Percentiles rank a stretch among this genome's conserved stretches.
Conservation (phyloP, 495 filamentous ascomycete genomes). For the Aspergillus avenaceus region DNA sequence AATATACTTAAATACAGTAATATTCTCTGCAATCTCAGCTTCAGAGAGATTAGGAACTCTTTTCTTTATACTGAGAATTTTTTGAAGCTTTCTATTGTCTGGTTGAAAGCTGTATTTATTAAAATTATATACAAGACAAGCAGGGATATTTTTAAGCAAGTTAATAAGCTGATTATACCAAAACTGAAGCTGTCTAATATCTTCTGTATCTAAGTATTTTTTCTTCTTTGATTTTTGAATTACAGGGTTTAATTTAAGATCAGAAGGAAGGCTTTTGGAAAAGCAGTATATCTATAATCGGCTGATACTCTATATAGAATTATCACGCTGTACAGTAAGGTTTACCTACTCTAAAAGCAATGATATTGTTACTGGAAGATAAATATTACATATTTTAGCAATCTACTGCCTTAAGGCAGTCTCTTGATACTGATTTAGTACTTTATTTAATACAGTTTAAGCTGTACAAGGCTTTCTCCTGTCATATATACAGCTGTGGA, state of each 20-base stretch:
- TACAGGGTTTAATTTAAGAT: not conserved
- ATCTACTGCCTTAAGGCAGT: not conserved
- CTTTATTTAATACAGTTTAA: not conserved
- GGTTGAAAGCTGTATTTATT: not conserved
- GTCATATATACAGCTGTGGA: not conserved
- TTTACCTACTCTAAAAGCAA: not conserved
- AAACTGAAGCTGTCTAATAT: not conserved
- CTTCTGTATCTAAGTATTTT: not conserved
- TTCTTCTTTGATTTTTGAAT: not conserved
- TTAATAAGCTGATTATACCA: not conserved
- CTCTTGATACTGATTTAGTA: slow-evolving; percentile 1
- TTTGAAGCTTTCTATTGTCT: not conserved
- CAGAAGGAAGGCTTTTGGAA: not conserved
- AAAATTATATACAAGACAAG: not conserved
- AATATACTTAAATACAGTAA: not conserved
- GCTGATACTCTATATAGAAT: not conserved
- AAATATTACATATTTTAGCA: not conserved
- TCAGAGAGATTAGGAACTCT: not conserved
- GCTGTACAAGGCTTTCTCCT: not conserved
- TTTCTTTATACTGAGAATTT: not conserved
- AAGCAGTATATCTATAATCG: not conserved
- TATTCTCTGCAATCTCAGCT: not conserved
- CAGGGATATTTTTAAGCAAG: not conserved
- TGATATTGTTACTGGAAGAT: not conserved
- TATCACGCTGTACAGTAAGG: not conserved